Evolutionary conservation across 495 filamentous ascomycete species (phyloP).

Genomic region (Daldinia loculata): DNA sequence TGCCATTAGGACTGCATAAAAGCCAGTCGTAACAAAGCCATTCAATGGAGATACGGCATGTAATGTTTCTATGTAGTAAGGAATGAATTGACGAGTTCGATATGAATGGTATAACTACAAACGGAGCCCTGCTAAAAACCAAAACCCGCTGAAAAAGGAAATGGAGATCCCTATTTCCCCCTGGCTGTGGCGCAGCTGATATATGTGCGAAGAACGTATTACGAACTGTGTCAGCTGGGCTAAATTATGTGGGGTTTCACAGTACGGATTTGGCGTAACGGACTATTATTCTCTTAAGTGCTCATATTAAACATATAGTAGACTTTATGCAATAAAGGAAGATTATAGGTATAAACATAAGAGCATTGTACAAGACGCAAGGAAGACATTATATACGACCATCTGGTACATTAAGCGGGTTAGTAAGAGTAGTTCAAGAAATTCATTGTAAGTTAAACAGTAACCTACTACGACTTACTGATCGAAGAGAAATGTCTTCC

Average conservation of each 20-base stretch:
- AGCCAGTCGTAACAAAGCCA: slow-evolving; percentile 32
- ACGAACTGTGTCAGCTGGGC: not conserved
- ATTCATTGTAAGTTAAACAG: too few relatives aligned
- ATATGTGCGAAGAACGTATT: not conserved
- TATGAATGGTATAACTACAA: slow-evolving; percentile 15
- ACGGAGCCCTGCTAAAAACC: slow-evolving; percentile 1
- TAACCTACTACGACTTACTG: too few relatives aligned
- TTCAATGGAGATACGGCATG: slow-evolving; percentile 25
- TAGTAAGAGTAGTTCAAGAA: too few relatives aligned
- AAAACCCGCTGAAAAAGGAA: slow-evolving; percentile 13
- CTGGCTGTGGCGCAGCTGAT: slow-evolving; percentile 26
- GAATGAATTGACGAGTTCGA: slow-evolving; percentile 13
- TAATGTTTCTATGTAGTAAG: slow-evolving; percentile 19
- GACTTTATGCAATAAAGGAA: not conserved
- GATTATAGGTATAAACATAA: not conserved
- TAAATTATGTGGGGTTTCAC: not conserved
- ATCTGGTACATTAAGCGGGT: too few relatives aligned
- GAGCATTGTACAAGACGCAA: not conserved
- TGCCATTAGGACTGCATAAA: slow-evolving; percentile 46
- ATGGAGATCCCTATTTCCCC: slow-evolving; percentile 38
- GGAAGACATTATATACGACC: not conserved
- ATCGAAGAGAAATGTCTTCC: too few relatives aligned
- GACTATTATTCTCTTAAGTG: not conserved
- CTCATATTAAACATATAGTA: not conserved
- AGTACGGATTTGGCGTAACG: not conserved